phyloP scores from a whole-genome alignment of 192 early-diverging fungal genomes.

The Coemansia sp. region DNA sequence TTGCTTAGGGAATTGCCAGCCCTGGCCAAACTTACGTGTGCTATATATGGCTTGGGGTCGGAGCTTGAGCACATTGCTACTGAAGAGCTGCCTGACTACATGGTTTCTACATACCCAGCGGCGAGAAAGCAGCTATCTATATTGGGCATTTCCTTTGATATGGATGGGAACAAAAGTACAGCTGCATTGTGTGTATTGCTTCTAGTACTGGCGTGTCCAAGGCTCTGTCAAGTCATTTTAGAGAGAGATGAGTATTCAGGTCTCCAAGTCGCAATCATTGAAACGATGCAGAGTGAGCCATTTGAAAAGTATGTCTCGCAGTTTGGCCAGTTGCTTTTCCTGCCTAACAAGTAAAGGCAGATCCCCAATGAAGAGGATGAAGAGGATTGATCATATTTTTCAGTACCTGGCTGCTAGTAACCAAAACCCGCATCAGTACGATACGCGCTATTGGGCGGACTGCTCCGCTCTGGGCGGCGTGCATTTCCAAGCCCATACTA shows the following conservation, averaged over 20 bases:
- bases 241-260: neutral
- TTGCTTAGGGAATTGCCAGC: neutral
- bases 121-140: neutral
- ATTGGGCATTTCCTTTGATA: neutral
- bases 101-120: neutral
- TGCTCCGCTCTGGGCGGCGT: too few relatives aligned
- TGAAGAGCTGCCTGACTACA: neutral
- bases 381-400: too few relatives aligned
- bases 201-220: neutral
- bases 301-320: neutral
- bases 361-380: too few relatives aligned
- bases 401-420: neutral
- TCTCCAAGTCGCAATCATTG: neutral
- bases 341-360: neutral
- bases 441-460: too few relatives aligned
- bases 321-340: neutral
- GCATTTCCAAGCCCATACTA: too few relatives aligned
- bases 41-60: neutral
- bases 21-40: neutral
- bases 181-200: neutral
- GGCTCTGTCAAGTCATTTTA: neutral
- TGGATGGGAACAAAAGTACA: neutral
- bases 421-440: too few relatives aligned
- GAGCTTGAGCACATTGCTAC: neutral
- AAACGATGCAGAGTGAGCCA: neutral